phyloP scores from a whole-genome alignment of 768 basidiomycete species.

The Leucosporidium yakuticum region DNA sequence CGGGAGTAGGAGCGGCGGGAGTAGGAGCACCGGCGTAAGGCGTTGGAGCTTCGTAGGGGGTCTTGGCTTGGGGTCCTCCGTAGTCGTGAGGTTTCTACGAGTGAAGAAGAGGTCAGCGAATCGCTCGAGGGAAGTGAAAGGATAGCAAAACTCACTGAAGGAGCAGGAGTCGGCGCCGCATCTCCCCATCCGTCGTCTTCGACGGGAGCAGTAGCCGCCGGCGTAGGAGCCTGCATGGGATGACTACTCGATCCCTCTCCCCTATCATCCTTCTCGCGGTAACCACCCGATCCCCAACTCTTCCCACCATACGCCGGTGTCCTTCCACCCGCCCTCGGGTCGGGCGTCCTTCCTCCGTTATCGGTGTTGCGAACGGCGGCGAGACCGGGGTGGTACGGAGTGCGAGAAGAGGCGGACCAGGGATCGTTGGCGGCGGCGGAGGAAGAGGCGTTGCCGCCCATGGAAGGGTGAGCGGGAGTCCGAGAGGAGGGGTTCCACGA shows the following conservation, averaged over 20 bases:
- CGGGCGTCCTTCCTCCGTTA: slow-evolving; percentile 20
- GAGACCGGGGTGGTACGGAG: slow-evolving; percentile 19
- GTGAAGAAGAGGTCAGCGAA: background rate
- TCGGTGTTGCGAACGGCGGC: slow-evolving; percentile 7
- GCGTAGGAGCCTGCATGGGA: background rate
- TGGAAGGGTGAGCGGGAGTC: slow-evolving; percentile 21
- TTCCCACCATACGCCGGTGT: slow-evolving; percentile 21
- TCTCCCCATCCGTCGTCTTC: no score
- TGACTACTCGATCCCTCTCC: background rate
- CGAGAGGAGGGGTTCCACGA: slow-evolving; percentile 32
- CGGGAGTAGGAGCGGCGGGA: slow-evolving; percentile 39
- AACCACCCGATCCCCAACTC: background rate
- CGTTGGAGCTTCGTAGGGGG: slow-evolving; percentile 35
- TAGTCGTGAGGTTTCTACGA: slow-evolving; percentile 21
- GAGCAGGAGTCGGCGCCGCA: slow-evolving; percentile 14
- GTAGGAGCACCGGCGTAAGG: slow-evolving; percentile 41
- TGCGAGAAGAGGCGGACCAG: slow-evolving; percentile 30
- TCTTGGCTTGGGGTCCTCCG: slow-evolving; percentile 1
- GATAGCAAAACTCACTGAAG: background rate
- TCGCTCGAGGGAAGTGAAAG: no score
- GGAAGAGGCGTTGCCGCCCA: slow-evolving; percentile 2
- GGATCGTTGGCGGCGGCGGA: slow-evolving; percentile 2
- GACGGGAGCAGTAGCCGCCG: slow-evolving; percentile 3
- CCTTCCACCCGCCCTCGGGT: slow-evolving; percentile 9
- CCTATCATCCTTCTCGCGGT: background rate